A percentile compares a stretch with the other conserved stretches of the same genome.
phyloP scores from a whole-genome alignment of 495 filamentous ascomycete species.

The Penicillium nucicola region DNA sequence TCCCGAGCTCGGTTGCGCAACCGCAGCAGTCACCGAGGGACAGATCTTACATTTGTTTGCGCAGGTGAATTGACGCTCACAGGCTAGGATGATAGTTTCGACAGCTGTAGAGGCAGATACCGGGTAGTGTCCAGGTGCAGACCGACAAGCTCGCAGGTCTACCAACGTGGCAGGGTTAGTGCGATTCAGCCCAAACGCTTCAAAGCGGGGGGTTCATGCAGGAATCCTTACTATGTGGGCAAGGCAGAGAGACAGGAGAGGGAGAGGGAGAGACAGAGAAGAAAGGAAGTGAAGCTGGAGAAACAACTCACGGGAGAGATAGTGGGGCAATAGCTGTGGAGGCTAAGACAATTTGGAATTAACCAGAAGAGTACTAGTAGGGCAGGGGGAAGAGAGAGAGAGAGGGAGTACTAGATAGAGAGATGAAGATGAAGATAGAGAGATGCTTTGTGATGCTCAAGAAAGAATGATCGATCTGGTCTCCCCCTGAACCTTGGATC shows the following conservation, averaged over 20 bases:
- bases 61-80: slow-evolving; percentile 1
- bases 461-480: not conserved
- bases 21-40: slow-evolving; percentile 1
- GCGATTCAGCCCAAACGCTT: slow-evolving; percentile 3
- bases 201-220: slow-evolving; percentile 10
- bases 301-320: slow-evolving; percentile 6
- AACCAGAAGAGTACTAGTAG: not conserved
- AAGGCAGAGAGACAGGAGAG: not conserved
- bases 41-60: slow-evolving; percentile 19
- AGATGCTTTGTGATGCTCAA: not conserved
- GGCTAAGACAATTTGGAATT: slow-evolving; percentile 1
- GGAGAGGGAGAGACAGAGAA: not conserved
- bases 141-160: not conserved
- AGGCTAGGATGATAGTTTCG: not conserved
- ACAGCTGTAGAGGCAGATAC: not conserved
- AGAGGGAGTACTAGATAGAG: not conserved
- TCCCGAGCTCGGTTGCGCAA: not conserved
- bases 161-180: slow-evolving; percentile 5
- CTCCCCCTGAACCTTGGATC: slow-evolving; percentile 10
- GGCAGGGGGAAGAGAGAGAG: not conserved
- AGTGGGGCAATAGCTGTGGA: slow-evolving; percentile 5
- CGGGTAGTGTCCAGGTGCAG: slow-evolving; percentile 2
- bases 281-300: slow-evolving; percentile 7
- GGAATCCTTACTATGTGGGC: not conserved
- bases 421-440: not conserved